Evolutionary conservation across 2,329 filamentous ascomycete genomes (phyloP), one percentile per base, ranked within the genome.

Genomic region (Didymella segeticola): DNA sequence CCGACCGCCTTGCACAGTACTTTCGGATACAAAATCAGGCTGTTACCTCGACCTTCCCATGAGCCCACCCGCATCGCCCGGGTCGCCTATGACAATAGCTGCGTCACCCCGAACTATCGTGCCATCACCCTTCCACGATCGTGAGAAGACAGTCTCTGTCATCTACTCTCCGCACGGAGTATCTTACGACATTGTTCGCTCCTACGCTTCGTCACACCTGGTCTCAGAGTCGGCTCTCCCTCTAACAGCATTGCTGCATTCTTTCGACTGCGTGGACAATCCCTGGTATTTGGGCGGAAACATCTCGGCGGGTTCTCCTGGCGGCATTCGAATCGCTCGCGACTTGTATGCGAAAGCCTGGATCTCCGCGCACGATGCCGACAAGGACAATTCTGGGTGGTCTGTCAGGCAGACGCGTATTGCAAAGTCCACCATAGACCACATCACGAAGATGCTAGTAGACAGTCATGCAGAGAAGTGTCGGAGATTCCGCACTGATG

Each of bases 141-240:
- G 67, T 56, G 68, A 73, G 63, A 70, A 74, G 60, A 80, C 84
- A 2, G 69, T 89, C 17, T 88, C 85, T 1, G 73, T 89, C 34
- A 75, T 89, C 42, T 89, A 86, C 71, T 85, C 85, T 0, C 86
- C 87, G 0, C 86, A 89, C 64, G 86, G 86, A 11, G 82, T 86
- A 31, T 76, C 80, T 0, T 84, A 83, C 61, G 68, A 78, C 5
- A 75, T 79, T 19, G 75, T 90, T 9, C 73, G 78, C 25, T 75
- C 82, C 6, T 89, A 87, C 65, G 79, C 81, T 5, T 79, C 80
- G 2, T 78, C 80, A 0, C 83, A 88, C 64, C 82, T 89, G 3
- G 75, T 83, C 2, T 68, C 76, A 1, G 79, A 83, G 63, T 78
- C 82, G 1, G 84, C 86, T 0, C 76, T 88, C 2, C 86, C 86